phyloP scores from a whole-genome alignment of 2,329 filamentous ascomycete species.

The Chaetothyriales sp. region DNA sequence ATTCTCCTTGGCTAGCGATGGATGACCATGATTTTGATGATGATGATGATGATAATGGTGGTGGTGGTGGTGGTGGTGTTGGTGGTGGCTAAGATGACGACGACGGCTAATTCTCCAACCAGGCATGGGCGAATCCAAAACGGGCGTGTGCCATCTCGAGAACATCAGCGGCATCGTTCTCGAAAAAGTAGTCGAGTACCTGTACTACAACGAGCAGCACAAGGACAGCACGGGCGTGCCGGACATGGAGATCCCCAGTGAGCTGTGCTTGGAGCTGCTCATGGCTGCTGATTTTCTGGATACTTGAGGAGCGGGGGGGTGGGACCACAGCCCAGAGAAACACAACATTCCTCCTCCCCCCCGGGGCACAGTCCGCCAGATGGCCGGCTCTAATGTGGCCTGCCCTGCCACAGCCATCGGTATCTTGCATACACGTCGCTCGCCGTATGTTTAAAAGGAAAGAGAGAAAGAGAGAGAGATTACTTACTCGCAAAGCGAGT shows the following conservation, averaged over 20 bases:
- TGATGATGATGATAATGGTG: too few species aligned
- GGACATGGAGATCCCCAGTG: conserved; percentile 51
- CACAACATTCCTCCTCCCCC: too few species aligned
- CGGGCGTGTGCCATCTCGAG: conserved; percentile 43
- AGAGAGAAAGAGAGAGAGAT: neutral
- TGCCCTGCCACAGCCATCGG: too few species aligned
- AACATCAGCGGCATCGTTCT: conserved; percentile 49
- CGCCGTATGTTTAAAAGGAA: neutral
- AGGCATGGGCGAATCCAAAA: conserved; percentile 46
- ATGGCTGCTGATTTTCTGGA: conserved; percentile 54
- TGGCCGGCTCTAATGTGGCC: too few species aligned
- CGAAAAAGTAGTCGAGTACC: conserved; percentile 56
- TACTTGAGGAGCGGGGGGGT: conserved; percentile 23
- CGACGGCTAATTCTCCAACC: neutral
- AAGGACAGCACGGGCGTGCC: conserved; percentile 44
- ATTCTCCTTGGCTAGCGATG: too few species aligned
- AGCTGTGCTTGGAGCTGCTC: conserved; percentile 49
- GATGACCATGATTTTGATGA: too few species aligned
- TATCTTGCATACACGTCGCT: too few species aligned
- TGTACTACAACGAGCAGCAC: conserved; percentile 53
- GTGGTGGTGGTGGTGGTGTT: too few species aligned
- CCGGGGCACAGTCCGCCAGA: too few species aligned
- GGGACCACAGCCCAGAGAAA: too few species aligned
- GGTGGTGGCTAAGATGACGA: too few species aligned
- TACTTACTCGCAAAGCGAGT: neutral